Conservation (phyloP, 495 filamentous ascomycete species). For the Podospora comata region DNA sequence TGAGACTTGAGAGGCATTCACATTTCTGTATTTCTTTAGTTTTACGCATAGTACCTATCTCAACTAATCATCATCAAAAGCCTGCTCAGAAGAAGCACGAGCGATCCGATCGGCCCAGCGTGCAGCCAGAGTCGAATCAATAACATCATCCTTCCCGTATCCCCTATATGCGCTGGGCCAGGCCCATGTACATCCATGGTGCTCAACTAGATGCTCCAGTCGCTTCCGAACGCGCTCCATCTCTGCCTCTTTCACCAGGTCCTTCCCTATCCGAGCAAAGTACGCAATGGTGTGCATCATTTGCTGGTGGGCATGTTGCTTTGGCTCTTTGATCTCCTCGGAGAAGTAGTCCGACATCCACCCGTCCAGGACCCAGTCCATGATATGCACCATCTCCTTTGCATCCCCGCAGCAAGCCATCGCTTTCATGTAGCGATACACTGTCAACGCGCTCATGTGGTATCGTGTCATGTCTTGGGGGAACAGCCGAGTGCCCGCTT, state of each 20-base stretch:
- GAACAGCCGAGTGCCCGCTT: neutral
- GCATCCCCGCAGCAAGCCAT: slow-evolving; percentile 36
- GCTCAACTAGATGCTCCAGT: slow-evolving; percentile 24
- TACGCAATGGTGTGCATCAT: slow-evolving; percentile 35
- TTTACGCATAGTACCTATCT: slow-evolving; percentile 4
- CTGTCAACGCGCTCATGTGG: slow-evolving; percentile 28
- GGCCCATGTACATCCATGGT: slow-evolving; percentile 27
- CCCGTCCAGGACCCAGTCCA: slow-evolving; percentile 40
- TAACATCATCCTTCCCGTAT: slow-evolving; percentile 1
- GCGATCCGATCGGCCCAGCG: slow-evolving; percentile 8
- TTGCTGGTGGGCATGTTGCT: slow-evolving; percentile 26
- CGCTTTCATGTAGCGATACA: slow-evolving; percentile 40
- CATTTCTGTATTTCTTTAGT: neutral
- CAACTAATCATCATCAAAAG: neutral
- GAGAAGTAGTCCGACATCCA: slow-evolving; percentile 32
- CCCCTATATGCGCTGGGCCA: slow-evolving; percentile 14
- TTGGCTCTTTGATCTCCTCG: slow-evolving; percentile 33
- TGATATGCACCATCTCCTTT: slow-evolving; percentile 34
- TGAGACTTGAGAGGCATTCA: too few species aligned
- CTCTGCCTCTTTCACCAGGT: slow-evolving; percentile 23
- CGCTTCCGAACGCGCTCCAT: slow-evolving; percentile 23
- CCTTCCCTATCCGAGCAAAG: slow-evolving; percentile 32
- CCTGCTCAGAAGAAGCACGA: neutral
- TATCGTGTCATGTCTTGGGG: slow-evolving; percentile 20
- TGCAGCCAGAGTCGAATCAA: slow-evolving; percentile 12